phyloP scores from a whole-genome alignment of 2,329 filamentous ascomycete genomes.

The Fusarium haematococcum region DNA sequence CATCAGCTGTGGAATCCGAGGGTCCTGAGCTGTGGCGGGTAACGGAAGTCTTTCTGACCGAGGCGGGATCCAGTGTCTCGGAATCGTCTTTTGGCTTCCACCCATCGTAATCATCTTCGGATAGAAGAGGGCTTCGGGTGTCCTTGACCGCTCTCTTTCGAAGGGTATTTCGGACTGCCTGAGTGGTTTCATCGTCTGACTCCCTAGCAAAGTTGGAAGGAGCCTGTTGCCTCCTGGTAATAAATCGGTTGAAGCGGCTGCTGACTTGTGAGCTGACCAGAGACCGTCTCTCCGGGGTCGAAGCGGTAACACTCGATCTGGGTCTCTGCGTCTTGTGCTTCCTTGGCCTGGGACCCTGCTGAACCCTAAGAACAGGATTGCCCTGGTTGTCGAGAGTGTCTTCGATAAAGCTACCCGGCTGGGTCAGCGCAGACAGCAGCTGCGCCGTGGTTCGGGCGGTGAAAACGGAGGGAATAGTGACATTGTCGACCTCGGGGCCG shows the following conservation, averaged over 20 bases:
- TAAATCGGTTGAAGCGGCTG: conserved; percentile 14
- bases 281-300: conserved; percentile 31
- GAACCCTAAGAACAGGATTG: conserved; percentile 65
- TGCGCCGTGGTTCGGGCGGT: conserved; percentile 96
- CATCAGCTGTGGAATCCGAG: conserved; percentile 10
- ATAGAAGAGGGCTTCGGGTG: conserved; percentile 29
- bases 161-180: conserved; percentile 7
- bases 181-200: conserved; percentile 13
- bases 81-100: conserved; percentile 9
- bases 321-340: conserved; percentile 18
- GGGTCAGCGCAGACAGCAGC: conserved; percentile 87
- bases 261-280: neutral
- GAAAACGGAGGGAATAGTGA: conserved; percentile 94
- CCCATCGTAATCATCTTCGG: conserved; percentile 22
- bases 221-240: conserved; percentile 23
- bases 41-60: conserved; percentile 11
- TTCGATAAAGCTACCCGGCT: conserved; percentile 73
- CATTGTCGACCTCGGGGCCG: conserved; percentile 88
- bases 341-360: conserved; percentile 57
- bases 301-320: conserved; percentile 16
- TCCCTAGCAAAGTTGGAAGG: conserved; percentile 11
- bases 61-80: conserved; percentile 17
- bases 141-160: conserved; percentile 20
- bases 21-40: neutral
- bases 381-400: conserved; percentile 71